Conservation (phyloP, 192 early-diverging fungal genomes). For the Anaeromyces robustus region DNA sequence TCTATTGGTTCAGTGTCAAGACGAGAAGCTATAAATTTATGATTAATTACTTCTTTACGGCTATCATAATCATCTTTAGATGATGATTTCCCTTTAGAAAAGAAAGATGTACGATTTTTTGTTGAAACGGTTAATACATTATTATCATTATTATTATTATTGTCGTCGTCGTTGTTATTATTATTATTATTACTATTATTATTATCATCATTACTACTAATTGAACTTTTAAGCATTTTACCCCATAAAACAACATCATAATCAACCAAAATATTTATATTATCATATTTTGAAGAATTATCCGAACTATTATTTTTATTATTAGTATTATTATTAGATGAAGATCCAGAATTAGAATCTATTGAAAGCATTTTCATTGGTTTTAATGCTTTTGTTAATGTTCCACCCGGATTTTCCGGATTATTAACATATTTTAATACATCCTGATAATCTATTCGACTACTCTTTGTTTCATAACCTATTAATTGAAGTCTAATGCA, state of each 20-base stretch:
- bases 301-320: not conserved
- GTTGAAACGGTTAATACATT: too few relatives aligned
- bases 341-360: not conserved
- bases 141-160: too few relatives aligned
- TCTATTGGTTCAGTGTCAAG: not conserved
- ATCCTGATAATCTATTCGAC: not conserved
- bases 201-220: not conserved
- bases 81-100: not conserved
- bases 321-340: not conserved
- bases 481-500: not conserved
- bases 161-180: not conserved
- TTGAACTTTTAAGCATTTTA: not conserved
- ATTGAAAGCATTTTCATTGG: not conserved
- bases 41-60: not conserved
- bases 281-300: not conserved
- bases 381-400: not conserved
- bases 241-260: not conserved
- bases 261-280: not conserved
- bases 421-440: not conserved
- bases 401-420: not conserved
- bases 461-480: not conserved
- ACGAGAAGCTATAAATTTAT: not conserved
- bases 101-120: too few relatives aligned
- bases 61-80: not conserved
- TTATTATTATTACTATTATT: not conserved